Conservation (phyloP, 345 rosid genomes). For the Aquilaria yunnanensis region DNA sequence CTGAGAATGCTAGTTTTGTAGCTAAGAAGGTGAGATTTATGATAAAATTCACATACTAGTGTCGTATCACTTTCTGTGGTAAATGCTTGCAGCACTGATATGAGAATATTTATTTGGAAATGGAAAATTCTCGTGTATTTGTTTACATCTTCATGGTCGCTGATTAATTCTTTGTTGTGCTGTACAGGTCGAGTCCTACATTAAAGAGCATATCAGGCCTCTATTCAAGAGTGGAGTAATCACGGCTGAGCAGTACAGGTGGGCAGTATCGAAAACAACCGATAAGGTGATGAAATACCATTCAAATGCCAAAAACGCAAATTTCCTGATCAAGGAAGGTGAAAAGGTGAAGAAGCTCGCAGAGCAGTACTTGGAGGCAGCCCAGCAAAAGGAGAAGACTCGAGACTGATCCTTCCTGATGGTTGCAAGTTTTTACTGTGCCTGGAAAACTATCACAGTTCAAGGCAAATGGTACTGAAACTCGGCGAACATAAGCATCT, state of each 20-base stretch:
- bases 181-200: constrained; percentile 79
- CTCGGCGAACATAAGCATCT: no score
- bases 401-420: constrained; percentile 13
- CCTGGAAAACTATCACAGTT: no score
- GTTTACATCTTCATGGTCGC: constrained; percentile 5
- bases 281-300: constrained; percentile 97
- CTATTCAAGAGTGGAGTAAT: constrained; percentile 89
- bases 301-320: constrained; percentile 73
- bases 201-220: constrained; percentile 96
- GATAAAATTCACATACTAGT: no score
- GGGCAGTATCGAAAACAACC: constrained; percentile 81
- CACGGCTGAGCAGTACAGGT: constrained; percentile 72
- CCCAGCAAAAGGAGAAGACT: constrained; percentile 50
- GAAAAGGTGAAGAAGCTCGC: constrained; percentile 97
- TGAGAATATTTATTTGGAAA: no score
- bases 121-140: neutral
- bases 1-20: constrained; percentile 32
- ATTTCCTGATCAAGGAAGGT: constrained; percentile 89
- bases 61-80: neutral
- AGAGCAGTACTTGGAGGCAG: constrained; percentile 80
- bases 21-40: constrained; percentile 52
- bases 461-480: no score
- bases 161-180: constrained; percentile 2
- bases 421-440: constrained; percentile 6
- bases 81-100: neutral